Evolutionary conservation across 495 filamentous ascomycete genomes (phyloP).

Genomic region (Tuber aestivum): DNA sequence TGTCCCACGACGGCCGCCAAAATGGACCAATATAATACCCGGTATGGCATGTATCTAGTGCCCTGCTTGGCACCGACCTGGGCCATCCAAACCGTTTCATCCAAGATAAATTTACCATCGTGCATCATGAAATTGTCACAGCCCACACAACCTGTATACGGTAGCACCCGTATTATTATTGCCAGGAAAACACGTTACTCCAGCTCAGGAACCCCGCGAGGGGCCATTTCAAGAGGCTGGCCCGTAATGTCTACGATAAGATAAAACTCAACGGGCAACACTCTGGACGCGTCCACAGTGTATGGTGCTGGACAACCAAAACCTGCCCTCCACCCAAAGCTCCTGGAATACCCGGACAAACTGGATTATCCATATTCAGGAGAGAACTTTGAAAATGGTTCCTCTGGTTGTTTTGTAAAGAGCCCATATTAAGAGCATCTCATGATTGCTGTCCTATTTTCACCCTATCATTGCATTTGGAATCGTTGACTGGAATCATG

Average conservation of each 20-base stretch:
- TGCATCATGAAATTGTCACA: neutral
- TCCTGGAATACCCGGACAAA: too few species aligned
- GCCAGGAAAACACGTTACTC: neutral
- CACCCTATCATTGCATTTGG: too few species aligned
- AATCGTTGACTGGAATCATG: too few species aligned
- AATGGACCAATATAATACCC: neutral
- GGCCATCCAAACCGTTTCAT: neutral
- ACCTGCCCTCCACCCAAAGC: too few species aligned
- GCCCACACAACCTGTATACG: neutral
- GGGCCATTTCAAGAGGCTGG: neutral
- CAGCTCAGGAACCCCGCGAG: neutral
- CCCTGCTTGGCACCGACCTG: neutral
- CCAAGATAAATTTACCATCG: neutral
- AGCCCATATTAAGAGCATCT: too few species aligned
- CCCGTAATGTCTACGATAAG: neutral
- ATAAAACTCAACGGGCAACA: neutral
- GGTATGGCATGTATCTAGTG: neutral
- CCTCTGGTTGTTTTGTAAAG: too few species aligned
- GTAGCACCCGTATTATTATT: neutral
- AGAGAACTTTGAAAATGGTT: too few species aligned
- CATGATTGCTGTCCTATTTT: too few species aligned
- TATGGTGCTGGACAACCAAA: too few species aligned
- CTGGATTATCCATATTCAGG: too few species aligned
- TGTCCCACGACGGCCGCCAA: neutral
- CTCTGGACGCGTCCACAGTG: neutral